phyloP scores from a whole-genome alignment of 805 yeast genomes.

The Candida tammaniensis region DNA sequence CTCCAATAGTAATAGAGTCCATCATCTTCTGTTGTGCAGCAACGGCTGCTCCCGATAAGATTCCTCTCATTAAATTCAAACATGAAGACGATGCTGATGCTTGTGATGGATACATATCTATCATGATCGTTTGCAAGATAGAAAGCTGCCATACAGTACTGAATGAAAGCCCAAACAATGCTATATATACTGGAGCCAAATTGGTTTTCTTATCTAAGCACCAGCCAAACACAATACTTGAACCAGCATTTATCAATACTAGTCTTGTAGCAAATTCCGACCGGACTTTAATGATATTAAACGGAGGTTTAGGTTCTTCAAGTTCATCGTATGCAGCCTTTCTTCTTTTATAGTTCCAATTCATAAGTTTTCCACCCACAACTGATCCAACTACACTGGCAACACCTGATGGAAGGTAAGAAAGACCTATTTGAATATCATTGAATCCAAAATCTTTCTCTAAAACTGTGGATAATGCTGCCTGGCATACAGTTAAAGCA shows the following conservation, averaged over 20 bases:
- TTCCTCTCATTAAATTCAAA: constrained; percentile 67
- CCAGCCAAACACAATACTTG: constrained; percentile 67
- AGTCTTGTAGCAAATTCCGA: constrained; percentile 41
- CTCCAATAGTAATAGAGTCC: constrained; percentile 56
- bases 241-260: constrained; percentile 36
- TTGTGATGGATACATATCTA: constrained; percentile 66
- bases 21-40: constrained; percentile 65
- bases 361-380: constrained; percentile 52
- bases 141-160: constrained; percentile 55
- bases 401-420: constrained; percentile 68
- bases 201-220: constrained; percentile 46
- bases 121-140: constrained; percentile 57
- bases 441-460: constrained; percentile 45
- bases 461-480: constrained; percentile 58
- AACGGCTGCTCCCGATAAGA: constrained; percentile 61
- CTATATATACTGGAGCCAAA: constrained; percentile 52
- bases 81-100: constrained; percentile 71
- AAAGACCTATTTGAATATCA: constrained; percentile 58
- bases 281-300: constrained; percentile 54
- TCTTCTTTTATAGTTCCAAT: constrained; percentile 41
- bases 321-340: constrained; percentile 16
- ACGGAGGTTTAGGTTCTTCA: constrained; percentile 20
- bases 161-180: constrained; percentile 52
- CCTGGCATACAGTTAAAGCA: constrained; percentile 61
- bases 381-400: constrained; percentile 62